These are phyloP conservation scores for Leishmania turanica DNA, from an alignment of 208 protist species.

Conservation along the genomic window DNA sequence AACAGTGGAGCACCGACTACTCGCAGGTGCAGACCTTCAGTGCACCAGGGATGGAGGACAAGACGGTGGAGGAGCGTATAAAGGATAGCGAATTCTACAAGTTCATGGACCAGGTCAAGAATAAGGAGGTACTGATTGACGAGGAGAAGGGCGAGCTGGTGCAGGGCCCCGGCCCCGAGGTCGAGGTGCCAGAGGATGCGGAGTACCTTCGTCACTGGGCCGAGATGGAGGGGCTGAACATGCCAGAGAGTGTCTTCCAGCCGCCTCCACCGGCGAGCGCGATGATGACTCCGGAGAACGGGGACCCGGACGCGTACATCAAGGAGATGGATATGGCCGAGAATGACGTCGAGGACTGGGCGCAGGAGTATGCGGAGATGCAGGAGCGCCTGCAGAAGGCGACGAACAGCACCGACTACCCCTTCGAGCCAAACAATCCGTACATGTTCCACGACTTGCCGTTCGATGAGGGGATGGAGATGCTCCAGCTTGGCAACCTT, in stretches of 20 bases:
- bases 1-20: conserved; percentile 81
- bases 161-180: conserved; percentile 66
- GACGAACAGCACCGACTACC: conserved; percentile 83
- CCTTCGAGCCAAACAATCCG: conserved; percentile 89
- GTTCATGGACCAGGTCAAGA: conserved; percentile 84
- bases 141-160: conserved; percentile 79
- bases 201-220: conserved; percentile 63
- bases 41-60: conserved; percentile 41
- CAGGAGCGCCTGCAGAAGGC: conserved; percentile 45
- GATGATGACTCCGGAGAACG: background rate
- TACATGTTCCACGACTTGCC: conserved; percentile 82
- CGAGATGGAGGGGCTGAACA: conserved; percentile 49
- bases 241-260: conserved; percentile 53
- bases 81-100: conserved; percentile 73
- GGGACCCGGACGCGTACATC: conserved; percentile 16
- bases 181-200: conserved; percentile 50
- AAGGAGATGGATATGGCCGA: conserved; percentile 36
- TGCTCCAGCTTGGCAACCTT: conserved; percentile 78
- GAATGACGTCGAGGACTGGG: conserved; percentile 73
- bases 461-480: conserved; percentile 71
- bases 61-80: conserved; percentile 66
- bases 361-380: conserved; percentile 74
- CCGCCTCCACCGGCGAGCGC: conserved; percentile 16
- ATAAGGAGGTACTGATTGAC: conserved; percentile 78
- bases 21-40: conserved; percentile 62